Base-by-base conservation (phyloP, 1,284 basidiomycete genomes). In the Athelia sp. region DNA sequence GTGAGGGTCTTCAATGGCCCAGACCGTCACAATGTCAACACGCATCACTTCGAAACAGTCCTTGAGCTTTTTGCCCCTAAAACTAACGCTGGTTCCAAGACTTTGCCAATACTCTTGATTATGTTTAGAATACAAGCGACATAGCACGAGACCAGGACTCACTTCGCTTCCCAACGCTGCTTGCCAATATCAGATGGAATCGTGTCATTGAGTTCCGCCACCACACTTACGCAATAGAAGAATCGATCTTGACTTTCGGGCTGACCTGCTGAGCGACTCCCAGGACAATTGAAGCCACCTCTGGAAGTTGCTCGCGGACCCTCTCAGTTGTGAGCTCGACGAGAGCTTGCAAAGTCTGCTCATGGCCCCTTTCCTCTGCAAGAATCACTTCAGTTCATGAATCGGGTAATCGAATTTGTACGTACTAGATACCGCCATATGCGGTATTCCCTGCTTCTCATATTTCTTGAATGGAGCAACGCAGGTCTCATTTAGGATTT, bases 1-100 rank as follows among this genome's bases (percentile, higher is more conserved):
- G 1, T 56, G 29, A 2, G 59, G 56, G 51, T 65, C 62, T 34
- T 58, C 42, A 48, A 65, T 59, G 31, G 56, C 56, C 63, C 63
- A 65, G 24, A 60, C 51, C 3, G 43, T 44, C 23, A 64, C 47
- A 36, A 64, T 61, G 38, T 64, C 57, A 2, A 43, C 32, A 47
- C 56, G 57, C 10, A 58, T 51, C 3, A 55, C 43, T 32, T 55
- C 49, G 15, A 59, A 52, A 42, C 56, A 60, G 6, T 43, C 26
- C 38, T 54, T 47, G 13, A 60, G 45, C 4, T 45, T 55, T 36
- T 48, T 56, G 19, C 53, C 54, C 3, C 50, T 46, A 42, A 61
- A 57, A 42, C 55, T 44, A 4, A 52, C 34, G 32, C 56, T 56
- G 8, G 58, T 51, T 17, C 51, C 52, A 11, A 61, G 50, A 8